Base-by-base conservation (phyloP, 2,329 filamentous ascomycete species). In the Penicillium sp. region DNA sequence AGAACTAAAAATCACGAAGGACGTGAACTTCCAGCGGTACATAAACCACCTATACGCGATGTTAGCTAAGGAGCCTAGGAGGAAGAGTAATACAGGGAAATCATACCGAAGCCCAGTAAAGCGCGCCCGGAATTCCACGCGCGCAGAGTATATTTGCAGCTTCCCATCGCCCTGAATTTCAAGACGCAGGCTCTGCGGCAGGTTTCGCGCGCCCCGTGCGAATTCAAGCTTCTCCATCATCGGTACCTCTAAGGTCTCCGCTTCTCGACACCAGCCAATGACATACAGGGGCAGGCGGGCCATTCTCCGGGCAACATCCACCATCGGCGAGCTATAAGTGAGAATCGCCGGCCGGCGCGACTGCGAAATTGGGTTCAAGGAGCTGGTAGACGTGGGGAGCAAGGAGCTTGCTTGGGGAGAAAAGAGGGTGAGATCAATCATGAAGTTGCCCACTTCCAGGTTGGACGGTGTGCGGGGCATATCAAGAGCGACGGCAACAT, bases 381-480 rank as follows among this genome's bases (percentile, higher is more conserved):
- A 67, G n/a, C 61, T 60, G 50, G 71, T 70, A n/a, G 59, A 53
- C 20, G 62, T 59, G 1, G 55, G 64, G 33, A 66, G 63, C 26
- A 63, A 69, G 26, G 63, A 72, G 4, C 65, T 70, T 8, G 75
- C 73, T 23, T 74, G 72, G 23, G 76, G 75, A 25, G 80, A 80
- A 48, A 89, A 81, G 49, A 96, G 82, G 57, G 85, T 83, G 15
- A 96, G 77, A 45, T 89, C 87, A 18, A 97, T 78, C 94, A 99
- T 99, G 79, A 97, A 97, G 76, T 97, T 97, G 26, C 94, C 94
- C 14, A 84, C 83, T 2, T 82, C 83, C 22, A 89, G 75, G 67
- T 99, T 99, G 1, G 81, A 75, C 0, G 85, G 86, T 2, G 90
- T 94, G 40, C 88, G 86, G 18, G 94, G 94, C 59, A 99, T 80